Conservation (phyloP, 2,329 filamentous ascomycete species). For the Epichloe coenophiala region DNA sequence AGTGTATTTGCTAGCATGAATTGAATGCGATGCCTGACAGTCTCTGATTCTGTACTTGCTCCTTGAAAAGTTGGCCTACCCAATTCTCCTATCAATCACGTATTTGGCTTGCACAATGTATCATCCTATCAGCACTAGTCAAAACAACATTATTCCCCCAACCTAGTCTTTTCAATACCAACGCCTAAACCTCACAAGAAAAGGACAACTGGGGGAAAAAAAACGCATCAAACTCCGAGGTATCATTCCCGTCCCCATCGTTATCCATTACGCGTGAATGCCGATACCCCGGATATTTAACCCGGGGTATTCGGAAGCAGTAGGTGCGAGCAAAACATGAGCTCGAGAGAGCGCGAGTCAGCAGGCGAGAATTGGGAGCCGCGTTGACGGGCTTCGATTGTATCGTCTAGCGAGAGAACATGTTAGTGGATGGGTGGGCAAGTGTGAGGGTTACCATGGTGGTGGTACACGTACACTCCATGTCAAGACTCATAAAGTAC, state of each 20-base stretch:
- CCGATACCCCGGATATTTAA: background rate
- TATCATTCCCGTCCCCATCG: constrained; percentile 16
- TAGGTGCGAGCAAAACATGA: constrained; percentile 35
- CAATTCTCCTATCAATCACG: too few species aligned
- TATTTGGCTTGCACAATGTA: too few species aligned
- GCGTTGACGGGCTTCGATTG: constrained; percentile 30
- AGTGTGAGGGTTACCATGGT: background rate
- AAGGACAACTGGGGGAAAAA: background rate
- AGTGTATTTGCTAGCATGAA: background rate
- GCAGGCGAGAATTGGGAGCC: constrained; percentile 36
- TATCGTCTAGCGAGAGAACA: constrained; percentile 15
- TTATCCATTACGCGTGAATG: constrained; percentile 14
- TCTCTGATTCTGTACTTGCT: too few species aligned
- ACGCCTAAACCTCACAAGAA: background rate
- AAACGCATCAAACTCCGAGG: constrained; percentile 6
- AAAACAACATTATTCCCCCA: too few species aligned
- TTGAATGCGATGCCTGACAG: background rate
- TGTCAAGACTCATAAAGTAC: constrained; percentile 42
- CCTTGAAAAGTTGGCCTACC: too few species aligned
- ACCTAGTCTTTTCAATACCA: background rate
- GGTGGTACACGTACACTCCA: constrained; percentile 41
- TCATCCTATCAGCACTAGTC: too few species aligned
- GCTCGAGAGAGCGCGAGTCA: constrained; percentile 36
- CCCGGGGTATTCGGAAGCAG: constrained; percentile 23
- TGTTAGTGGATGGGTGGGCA: background rate